phyloP scores from a whole-genome alignment of 768 basidiomycete species.

The Xerocomus spinulosus region DNA sequence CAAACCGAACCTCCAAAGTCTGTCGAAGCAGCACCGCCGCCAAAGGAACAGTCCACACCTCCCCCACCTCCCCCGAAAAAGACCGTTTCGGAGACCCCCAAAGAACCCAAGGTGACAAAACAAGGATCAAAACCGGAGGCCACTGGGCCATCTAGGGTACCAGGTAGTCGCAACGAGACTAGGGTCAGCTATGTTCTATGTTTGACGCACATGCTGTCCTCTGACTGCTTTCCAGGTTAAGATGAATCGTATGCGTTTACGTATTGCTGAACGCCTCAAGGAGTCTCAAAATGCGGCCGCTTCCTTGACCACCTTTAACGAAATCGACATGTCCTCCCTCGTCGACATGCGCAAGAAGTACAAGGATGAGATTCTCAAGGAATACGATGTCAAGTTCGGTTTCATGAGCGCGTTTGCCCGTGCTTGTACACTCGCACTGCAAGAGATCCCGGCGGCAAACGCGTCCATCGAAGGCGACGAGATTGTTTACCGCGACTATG shows the following conservation, averaged over 20 bases:
- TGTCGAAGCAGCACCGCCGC: conserved; percentile 43
- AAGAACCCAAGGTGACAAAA: conserved; percentile 36
- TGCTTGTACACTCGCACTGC: conserved; percentile 76
- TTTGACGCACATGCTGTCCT: neutral
- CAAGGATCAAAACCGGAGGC: conserved; percentile 29
- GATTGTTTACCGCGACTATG: conserved; percentile 88
- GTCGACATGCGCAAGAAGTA: conserved; percentile 91
- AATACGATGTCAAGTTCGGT: conserved; percentile 92
- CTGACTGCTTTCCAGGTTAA: conserved; percentile 58
- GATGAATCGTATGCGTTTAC: conserved; percentile 97
- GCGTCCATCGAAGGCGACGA: conserved; percentile 92
- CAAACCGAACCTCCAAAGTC: conserved; percentile 28
- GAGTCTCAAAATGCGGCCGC: conserved; percentile 97
- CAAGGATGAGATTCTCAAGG: conserved; percentile 88
- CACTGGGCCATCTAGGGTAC: conserved; percentile 32
- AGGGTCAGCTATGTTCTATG: conserved; percentile 47
- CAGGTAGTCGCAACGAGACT: conserved; percentile 76
- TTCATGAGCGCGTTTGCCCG: conserved; percentile 98
- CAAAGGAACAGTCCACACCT: conserved; percentile 44
- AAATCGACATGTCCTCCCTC: conserved; percentile 97
- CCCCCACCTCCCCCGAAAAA: conserved; percentile 40
- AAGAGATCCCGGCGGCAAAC: conserved; percentile 92
- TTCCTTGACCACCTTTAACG: conserved; percentile 97
- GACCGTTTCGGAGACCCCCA: conserved; percentile 25
- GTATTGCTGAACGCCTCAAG: conserved; percentile 96